phyloP scores from a whole-genome alignment of 768 basidiomycete genomes.

The Tephrocybe sp. region DNA sequence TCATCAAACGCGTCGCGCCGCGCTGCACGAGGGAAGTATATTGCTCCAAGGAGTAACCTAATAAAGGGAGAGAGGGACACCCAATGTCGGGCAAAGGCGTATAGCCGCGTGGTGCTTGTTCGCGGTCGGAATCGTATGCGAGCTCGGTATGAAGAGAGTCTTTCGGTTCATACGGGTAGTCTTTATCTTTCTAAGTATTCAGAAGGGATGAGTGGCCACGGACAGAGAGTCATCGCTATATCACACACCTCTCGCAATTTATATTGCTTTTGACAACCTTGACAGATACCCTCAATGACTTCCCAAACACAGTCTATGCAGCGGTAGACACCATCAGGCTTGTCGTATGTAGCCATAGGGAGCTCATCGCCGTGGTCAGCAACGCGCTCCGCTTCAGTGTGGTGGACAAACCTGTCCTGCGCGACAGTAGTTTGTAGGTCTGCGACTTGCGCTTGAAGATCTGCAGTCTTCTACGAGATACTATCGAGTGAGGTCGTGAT shows the following conservation, averaged over 20 bases:
- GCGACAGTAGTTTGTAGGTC: neutral
- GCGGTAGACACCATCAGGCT: constrained; percentile 18
- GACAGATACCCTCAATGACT: constrained; percentile 29
- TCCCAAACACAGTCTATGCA: constrained; percentile 31
- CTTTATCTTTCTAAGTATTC: neutral
- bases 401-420: neutral
- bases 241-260: constrained; percentile 7
- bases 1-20: constrained; percentile 37
- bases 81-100: constrained; percentile 28
- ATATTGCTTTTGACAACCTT: constrained; percentile 20
- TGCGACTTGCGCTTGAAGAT: neutral
- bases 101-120: constrained; percentile 23
- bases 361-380: neutral
- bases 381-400: no score
- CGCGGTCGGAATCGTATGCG: constrained; percentile 24
- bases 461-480: no score
- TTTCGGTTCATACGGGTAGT: neutral
- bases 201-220: neutral
- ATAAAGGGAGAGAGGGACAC: constrained; percentile 1
- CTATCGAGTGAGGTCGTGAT: no score
- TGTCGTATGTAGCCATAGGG: constrained; percentile 30
- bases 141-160: constrained; percentile 19
- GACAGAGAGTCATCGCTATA: neutral
- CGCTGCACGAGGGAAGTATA: constrained; percentile 29
- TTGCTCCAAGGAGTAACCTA: constrained; percentile 17